phyloP scores from a whole-genome alignment of 352 stramenopile species.

The Thalassiosira pacifica region DNA sequence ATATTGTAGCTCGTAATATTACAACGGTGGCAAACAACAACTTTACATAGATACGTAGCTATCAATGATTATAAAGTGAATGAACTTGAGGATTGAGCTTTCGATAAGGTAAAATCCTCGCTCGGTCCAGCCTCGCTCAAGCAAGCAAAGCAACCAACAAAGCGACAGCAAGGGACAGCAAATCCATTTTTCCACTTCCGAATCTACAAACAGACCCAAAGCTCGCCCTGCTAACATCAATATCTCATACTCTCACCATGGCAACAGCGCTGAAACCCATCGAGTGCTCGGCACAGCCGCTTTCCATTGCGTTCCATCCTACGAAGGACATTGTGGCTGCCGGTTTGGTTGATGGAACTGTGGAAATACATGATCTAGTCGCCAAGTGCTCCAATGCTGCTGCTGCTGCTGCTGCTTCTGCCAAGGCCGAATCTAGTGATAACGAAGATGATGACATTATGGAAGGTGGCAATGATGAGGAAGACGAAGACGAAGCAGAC shows the following conservation, averaged over 20 bases:
- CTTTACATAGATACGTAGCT: too few species aligned
- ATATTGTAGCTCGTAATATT: too few species aligned
- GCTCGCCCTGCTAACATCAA: not conserved
- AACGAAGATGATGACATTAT: conserved; percentile 28
- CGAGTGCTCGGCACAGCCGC: conserved; percentile 81
- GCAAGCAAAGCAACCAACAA: too few species aligned
- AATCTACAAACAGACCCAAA: not conserved
- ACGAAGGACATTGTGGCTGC: conserved; percentile 69
- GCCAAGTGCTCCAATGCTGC: not conserved
- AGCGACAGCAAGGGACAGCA: too few species aligned
- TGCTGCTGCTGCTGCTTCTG: not conserved
- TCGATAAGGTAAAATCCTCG: too few species aligned
- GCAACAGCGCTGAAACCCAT: conserved; percentile 60
- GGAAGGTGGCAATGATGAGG: conserved; percentile 70
- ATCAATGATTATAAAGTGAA: too few species aligned
- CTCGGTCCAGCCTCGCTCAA: too few species aligned
- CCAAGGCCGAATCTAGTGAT: conserved; percentile 18
- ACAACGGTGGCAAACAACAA: too few species aligned
- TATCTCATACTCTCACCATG: conserved; percentile 42
- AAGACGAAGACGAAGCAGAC: too few species aligned
- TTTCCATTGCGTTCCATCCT: conserved; percentile 84
- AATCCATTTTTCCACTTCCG: too few species aligned
- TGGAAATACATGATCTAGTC: conserved; percentile 73
- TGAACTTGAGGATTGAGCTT: too few species aligned
- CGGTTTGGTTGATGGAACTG: conserved; percentile 82